A percentile compares a stretch with the other conserved stretches of the same genome.
Evolutionary conservation across 2,329 filamentous ascomycete species (phyloP).

Genomic region (Verticillium klebahnii): DNA sequence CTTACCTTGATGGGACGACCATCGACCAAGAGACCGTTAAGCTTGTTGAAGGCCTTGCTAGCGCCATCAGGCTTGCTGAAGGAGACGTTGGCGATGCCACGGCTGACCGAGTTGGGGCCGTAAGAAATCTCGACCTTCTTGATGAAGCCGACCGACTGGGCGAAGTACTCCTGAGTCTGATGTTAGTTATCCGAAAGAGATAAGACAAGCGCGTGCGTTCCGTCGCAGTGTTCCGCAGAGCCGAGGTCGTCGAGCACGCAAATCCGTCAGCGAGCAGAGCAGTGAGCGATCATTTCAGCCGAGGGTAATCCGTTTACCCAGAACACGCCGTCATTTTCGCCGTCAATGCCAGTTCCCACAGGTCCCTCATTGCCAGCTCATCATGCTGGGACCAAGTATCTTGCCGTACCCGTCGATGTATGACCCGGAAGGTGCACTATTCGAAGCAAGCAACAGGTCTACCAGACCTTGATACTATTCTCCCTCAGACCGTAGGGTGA

Average conservation of each 20-base stretch:
- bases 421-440: neutral
- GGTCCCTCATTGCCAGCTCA: neutral
- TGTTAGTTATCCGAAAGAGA: slow-evolving; percentile 59
- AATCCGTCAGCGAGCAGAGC: slow-evolving; percentile 27
- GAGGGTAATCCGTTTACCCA: neutral
- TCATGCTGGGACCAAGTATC: neutral
- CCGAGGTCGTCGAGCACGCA: neutral
- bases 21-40: slow-evolving; percentile 90
- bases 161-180: slow-evolving; percentile 87
- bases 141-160: slow-evolving; percentile 79
- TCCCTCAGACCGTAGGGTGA: neutral
- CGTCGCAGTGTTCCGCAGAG: slow-evolving; percentile 3
- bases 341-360: neutral
- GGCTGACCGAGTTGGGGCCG: slow-evolving; percentile 85
- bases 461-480: neutral
- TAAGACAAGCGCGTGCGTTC: slow-evolving; percentile 19
- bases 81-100: slow-evolving; percentile 84
- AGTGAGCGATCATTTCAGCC: slow-evolving; percentile 21
- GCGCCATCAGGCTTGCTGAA: slow-evolving; percentile 81
- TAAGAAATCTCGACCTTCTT: slow-evolving; percentile 91
- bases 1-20: slow-evolving; percentile 81
- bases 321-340: neutral
- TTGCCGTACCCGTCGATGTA: neutral
- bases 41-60: slow-evolving; percentile 73
- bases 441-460: neutral